A percentile compares a stretch with the other conserved stretches of the same genome.
Conservation (phyloP, 306 rosid genomes). For the Albizia julibrissin region DNA sequence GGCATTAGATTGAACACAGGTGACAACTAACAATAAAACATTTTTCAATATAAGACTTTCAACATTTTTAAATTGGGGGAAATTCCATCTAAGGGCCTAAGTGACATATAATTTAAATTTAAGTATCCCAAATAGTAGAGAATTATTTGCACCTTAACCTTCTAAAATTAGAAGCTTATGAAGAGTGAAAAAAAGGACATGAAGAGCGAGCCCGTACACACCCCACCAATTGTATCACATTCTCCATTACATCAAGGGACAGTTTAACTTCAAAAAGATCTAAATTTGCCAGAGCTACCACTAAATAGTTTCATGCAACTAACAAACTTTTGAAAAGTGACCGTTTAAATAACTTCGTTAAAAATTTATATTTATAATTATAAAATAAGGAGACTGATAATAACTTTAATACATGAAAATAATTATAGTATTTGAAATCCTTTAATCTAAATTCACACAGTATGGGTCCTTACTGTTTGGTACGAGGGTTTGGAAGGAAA, state of each 20-base stretch:
- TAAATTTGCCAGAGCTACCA: not conserved
- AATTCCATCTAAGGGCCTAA: not conserved
- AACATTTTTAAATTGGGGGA: not conserved
- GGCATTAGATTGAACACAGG: not conserved
- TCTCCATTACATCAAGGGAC: not conserved
- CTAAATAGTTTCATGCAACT: not conserved
- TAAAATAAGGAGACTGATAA: not conserved
- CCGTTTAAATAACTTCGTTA: not conserved
- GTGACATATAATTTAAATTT: not conserved
- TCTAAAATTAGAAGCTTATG: not conserved
- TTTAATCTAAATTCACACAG: not conserved
- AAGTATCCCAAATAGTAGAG: not conserved
- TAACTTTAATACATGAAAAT: not conserved
- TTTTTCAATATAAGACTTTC: not conserved
- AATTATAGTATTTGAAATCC: not conserved
- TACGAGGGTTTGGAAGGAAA: too few species aligned
- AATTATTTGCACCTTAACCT: not conserved
- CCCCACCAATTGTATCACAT: not conserved
- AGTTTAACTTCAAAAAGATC: not conserved
- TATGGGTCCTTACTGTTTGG: not conserved
- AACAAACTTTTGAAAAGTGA: not conserved
- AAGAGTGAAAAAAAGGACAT: not conserved
- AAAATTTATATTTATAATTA: too few species aligned
- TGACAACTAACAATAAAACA: not conserved
- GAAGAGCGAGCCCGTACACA: not conserved